Evolutionary conservation across 352 stramenopile genomes (phyloP).

Genomic region (Poterioochromonas sp.): DNA sequence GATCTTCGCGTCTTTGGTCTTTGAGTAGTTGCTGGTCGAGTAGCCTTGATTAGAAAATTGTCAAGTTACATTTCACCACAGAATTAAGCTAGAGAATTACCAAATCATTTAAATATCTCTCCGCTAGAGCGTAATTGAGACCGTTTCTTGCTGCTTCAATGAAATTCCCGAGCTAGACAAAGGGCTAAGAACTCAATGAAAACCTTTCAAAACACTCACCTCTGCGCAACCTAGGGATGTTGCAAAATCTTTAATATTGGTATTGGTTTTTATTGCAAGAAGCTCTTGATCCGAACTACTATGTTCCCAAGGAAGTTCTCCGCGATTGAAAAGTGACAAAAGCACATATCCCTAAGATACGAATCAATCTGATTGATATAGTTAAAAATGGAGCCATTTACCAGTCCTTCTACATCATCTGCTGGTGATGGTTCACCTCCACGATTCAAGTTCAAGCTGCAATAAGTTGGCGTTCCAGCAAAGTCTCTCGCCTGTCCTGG

Average conservation of each 20-base stretch:
- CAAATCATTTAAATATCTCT: no score
- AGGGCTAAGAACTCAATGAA: background rate
- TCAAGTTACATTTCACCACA: no score
- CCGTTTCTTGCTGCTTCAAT: background rate
- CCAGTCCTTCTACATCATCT: constrained; percentile 19
- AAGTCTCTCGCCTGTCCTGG: background rate
- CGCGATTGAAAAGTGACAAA: background rate
- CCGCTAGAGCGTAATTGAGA: no score
- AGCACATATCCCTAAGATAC: constrained; percentile 24
- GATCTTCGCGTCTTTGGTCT: no score
- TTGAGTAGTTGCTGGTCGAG: no score
- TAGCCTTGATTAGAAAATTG: no score
- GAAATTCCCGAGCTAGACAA: background rate
- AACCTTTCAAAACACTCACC: background rate
- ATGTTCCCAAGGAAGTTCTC: constrained; percentile 3
- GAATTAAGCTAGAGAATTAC: no score
- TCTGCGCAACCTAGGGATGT: background rate
- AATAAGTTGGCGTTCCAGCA: constrained; percentile 16
- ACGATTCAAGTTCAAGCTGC: background rate
- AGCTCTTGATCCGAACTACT: background rate
- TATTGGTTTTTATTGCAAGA: background rate
- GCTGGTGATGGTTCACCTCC: background rate
- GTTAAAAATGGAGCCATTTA: background rate
- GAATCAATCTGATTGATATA: background rate
- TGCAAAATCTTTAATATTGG: background rate